Evolutionary conservation across 305 asterid species (phyloP), one percentile per base, ranked within the genome.

Genomic region (Rubia peregrina): DNA sequence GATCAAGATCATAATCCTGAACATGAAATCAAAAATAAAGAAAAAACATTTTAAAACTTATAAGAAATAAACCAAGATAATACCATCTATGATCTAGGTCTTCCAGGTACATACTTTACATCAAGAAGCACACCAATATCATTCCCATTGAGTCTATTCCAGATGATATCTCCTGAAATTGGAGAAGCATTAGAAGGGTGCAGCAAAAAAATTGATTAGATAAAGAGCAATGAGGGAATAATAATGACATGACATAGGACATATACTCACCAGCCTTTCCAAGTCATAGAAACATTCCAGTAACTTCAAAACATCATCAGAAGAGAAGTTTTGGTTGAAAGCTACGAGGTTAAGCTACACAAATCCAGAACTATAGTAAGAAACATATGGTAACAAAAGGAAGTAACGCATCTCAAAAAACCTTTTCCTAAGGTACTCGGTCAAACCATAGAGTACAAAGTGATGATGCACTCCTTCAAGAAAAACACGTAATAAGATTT

Each of bases 391-490:
- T 71, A 26, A 62, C 14, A 48, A 53, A 42, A 64, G 77, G 38
- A 8, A 17, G 22, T 22, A 19, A 62, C 2, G 13, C 62, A 56
- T 56, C 56, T 55, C 73, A 43, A n/a, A 79, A 9, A 79, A 94
- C 98, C 98, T 91, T 85, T 84, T 81, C 26, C 74, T 51, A 9
- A 84, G 75, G 56, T 76, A 67, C 43, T 84, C 84, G 11, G 84
- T 73, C 62, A 84, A 76, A 56, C 82, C 88, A 24, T 79, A 79
- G 17, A 84, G 84, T 60, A 81, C 80, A 77, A 84, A 79, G 82
- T 87, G 90, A n/a, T 96, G 92, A 70, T 94, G 98, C 11, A 85
- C 79, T 14, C 98, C 98, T 94, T 92, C 67, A 80, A 24, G 59
- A 67, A 67, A 74, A 38, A 10, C n/a, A 36, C 53, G 33, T 12